phyloP scores from a whole-genome alignment of 495 filamentous ascomycete genomes.

The Evernia prunastri region DNA sequence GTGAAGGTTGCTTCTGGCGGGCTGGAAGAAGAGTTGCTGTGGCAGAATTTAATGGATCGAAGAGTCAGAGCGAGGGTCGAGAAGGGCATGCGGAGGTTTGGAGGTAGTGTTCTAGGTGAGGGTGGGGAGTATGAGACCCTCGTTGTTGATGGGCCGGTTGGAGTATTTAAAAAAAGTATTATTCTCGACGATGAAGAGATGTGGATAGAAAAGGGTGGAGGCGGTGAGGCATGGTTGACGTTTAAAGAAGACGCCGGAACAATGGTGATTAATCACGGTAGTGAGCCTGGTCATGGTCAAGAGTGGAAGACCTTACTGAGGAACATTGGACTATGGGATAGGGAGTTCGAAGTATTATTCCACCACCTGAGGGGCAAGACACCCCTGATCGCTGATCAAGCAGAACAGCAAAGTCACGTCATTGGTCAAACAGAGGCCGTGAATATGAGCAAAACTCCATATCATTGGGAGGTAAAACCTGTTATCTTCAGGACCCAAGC shows the following conservation, averaged over 20 bases:
- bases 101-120: constrained; percentile 69
- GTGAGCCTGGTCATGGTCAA: constrained; percentile 37
- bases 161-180: constrained; percentile 66
- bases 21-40: constrained; percentile 72
- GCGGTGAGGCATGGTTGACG: constrained; percentile 61
- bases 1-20: constrained; percentile 93
- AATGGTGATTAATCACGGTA: constrained; percentile 46
- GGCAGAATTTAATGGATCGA: constrained; percentile 65
- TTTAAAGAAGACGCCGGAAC: constrained; percentile 45
- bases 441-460: neutral
- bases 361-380: neutral
- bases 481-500: constrained; percentile 19
- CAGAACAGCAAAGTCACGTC: neutral
- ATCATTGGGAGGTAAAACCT: neutral
- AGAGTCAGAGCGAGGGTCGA: constrained; percentile 47
- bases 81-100: constrained; percentile 63
- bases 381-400: neutral
- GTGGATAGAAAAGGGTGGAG: constrained; percentile 54
- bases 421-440: neutral
- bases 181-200: constrained; percentile 50
- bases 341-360: constrained; percentile 33
- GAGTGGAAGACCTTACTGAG: constrained; percentile 33
- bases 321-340: constrained; percentile 43
- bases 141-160: constrained; percentile 68
- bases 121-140: constrained; percentile 97